These are phyloP conservation scores for Evansstolkia leycettana DNA, from an alignment of 495 filamentous ascomycete genomes.

Conservation along the genomic window DNA sequence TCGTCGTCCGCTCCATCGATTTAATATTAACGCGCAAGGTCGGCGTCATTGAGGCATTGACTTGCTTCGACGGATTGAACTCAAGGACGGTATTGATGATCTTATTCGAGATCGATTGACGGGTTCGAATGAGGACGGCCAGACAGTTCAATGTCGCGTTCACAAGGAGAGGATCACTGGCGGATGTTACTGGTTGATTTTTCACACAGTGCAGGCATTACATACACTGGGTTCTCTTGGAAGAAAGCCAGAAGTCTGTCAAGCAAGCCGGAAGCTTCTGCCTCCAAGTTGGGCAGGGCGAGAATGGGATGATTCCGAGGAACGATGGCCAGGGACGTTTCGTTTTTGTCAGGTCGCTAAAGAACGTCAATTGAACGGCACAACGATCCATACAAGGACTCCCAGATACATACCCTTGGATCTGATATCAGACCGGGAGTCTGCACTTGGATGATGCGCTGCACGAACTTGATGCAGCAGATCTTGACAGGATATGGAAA, in stretches of 20 bases:
- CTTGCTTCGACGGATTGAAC: constrained; percentile 79
- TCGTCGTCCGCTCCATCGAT: constrained; percentile 88
- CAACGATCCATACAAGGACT: not conserved
- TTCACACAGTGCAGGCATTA: not conserved
- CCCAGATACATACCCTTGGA: constrained; percentile 54
- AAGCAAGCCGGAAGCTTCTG: constrained; percentile 78
- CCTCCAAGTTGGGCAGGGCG: constrained; percentile 68
- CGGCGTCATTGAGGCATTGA: constrained; percentile 62
- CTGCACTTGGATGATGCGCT: constrained; percentile 84
- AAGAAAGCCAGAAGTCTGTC: constrained; percentile 81
- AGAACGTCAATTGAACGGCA: constrained; percentile 1
- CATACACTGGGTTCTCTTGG: constrained; percentile 70
- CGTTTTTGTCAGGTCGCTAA: constrained; percentile 71
- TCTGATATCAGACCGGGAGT: constrained; percentile 73
- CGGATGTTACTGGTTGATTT: constrained; percentile 3
- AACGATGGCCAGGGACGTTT: constrained; percentile 76
- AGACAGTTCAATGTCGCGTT: constrained; percentile 87
- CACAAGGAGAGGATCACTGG: constrained; percentile 76
- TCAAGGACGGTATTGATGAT: constrained; percentile 75
- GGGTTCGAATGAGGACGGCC: constrained; percentile 63
- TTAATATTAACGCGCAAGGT: constrained; percentile 69
- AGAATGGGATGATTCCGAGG: constrained; percentile 71
- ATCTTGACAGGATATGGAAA: constrained; percentile 66
- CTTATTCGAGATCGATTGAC: constrained; percentile 68
- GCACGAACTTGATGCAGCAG: constrained; percentile 94